These are phyloP conservation scores for Argentina anserina DNA, from an alignment of 306 rosid genomes.

Conservation along the genomic window DNA sequence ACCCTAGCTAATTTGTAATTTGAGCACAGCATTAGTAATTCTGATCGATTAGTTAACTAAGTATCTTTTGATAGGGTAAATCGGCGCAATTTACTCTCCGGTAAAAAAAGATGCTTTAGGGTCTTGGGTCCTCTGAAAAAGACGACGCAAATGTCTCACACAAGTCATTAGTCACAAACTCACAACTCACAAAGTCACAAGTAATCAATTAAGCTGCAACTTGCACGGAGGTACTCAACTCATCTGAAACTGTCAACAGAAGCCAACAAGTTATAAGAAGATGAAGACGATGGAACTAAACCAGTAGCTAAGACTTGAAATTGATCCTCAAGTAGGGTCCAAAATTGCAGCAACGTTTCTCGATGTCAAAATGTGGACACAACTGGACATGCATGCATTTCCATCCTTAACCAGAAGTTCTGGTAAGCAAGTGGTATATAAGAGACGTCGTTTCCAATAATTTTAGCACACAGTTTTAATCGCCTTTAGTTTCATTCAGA, in stretches of 20 bases:
- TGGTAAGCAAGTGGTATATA: neutral
- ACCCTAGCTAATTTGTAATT: too few species aligned
- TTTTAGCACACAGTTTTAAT: neutral
- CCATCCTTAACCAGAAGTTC: neutral
- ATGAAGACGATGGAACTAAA: neutral
- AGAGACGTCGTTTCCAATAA: neutral
- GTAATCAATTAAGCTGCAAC: neutral
- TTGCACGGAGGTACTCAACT: neutral
- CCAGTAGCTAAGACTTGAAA: neutral
- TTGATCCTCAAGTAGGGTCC: neutral
- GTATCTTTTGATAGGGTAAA: too few species aligned
- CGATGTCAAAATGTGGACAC: neutral
- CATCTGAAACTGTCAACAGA: neutral
- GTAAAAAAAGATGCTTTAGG: too few species aligned
- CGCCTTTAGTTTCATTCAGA: too few species aligned
- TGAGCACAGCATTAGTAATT: too few species aligned
- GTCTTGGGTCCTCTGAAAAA: neutral
- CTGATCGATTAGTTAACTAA: too few species aligned
- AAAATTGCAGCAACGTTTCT: neutral
- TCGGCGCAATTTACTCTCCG: too few species aligned
- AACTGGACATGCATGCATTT: neutral
- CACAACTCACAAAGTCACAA: too few species aligned
- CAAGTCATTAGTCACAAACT: too few species aligned
- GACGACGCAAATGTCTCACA: neutral
- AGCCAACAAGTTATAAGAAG: neutral